phyloP scores from a whole-genome alignment of 2,329 filamentous ascomycete species.

The Neofusicoccum kwambonambiense region DNA sequence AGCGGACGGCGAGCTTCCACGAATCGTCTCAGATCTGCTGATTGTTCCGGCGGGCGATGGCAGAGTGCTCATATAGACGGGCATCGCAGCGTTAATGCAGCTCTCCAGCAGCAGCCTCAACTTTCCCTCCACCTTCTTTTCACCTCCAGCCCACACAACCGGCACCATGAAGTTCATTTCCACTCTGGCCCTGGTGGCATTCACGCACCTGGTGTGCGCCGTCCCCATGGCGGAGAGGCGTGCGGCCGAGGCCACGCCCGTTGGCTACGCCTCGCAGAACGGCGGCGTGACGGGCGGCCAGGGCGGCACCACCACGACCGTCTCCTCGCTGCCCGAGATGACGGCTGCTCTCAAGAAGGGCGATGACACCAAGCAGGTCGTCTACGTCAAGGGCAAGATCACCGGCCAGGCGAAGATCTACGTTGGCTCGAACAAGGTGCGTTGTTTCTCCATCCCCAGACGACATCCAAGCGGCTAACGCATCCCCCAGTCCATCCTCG shows the following conservation, averaged over 20 bases:
- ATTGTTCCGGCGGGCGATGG: background rate
- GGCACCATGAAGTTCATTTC: constrained; percentile 13
- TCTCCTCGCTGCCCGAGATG: constrained; percentile 52
- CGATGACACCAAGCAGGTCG: background rate
- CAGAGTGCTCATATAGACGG: background rate
- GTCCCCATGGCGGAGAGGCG: constrained; percentile 13
- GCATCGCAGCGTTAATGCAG: background rate
- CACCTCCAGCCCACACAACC: background rate
- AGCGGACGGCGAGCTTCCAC: constrained; percentile 1
- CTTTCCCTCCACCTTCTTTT: constrained; percentile 8
- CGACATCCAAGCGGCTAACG: background rate
- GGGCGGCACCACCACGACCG: constrained; percentile 56
- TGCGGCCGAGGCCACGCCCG: constrained; percentile 28
- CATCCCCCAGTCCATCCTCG: constrained; percentile 26
- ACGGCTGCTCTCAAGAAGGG: constrained; percentile 44
- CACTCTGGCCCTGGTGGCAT: constrained; percentile 6
- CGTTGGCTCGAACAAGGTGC: constrained; percentile 14
- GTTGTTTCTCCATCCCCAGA: background rate
- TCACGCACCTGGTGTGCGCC: constrained; percentile 13
- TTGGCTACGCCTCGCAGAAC: constrained; percentile 50
- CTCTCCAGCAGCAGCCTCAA: constrained; percentile 13
- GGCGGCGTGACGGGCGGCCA: constrained; percentile 56
- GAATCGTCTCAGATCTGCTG: constrained; percentile 4
- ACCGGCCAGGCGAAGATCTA: constrained; percentile 9
- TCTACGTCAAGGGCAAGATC: constrained; percentile 14